Percentiles rank a stretch among this genome's conserved stretches.
Conservation (phyloP, 2,329 filamentous ascomycete genomes). For the Scortechinia acanthostroma region DNA sequence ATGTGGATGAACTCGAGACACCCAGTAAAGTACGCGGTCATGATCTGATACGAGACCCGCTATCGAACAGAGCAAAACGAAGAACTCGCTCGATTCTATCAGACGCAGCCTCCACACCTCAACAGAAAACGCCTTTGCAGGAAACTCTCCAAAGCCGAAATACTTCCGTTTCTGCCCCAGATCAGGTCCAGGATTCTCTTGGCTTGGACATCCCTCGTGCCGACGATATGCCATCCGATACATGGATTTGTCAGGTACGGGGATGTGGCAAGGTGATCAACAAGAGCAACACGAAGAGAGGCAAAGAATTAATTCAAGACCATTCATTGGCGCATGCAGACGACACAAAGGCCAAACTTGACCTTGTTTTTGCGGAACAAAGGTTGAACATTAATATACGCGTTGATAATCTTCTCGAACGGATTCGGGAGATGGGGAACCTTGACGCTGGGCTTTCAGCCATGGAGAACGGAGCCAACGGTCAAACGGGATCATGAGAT, state of each 20-base stretch:
- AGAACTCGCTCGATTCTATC: constrained; percentile 18
- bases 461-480: constrained; percentile 6
- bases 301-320: not conserved
- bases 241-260: constrained; percentile 19
- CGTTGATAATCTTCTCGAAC: constrained; percentile 19
- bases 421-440: constrained; percentile 16
- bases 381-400: constrained; percentile 18
- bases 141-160: constrained; percentile 14
- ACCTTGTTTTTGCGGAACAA: constrained; percentile 22
- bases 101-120: constrained; percentile 11
- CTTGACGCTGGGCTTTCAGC: constrained; percentile 8
- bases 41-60: constrained; percentile 18
- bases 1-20: constrained; percentile 20
- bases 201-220: too few species aligned
- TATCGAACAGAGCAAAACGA: constrained; percentile 10
- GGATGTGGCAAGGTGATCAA: constrained; percentile 17
- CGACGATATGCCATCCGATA: too few species aligned
- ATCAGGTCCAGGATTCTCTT: too few species aligned
- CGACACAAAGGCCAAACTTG: constrained; percentile 21
- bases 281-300: not conserved
- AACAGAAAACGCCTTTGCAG: constrained; percentile 16
- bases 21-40: constrained; percentile 21
- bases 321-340: constrained; percentile 11
- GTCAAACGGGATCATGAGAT: too few species aligned
- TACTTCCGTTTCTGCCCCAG: constrained; percentile 8